These are phyloP conservation scores for Celoporthe dispersa DNA, from an alignment of 2,329 filamentous ascomycete species.

Conservation along the genomic window DNA sequence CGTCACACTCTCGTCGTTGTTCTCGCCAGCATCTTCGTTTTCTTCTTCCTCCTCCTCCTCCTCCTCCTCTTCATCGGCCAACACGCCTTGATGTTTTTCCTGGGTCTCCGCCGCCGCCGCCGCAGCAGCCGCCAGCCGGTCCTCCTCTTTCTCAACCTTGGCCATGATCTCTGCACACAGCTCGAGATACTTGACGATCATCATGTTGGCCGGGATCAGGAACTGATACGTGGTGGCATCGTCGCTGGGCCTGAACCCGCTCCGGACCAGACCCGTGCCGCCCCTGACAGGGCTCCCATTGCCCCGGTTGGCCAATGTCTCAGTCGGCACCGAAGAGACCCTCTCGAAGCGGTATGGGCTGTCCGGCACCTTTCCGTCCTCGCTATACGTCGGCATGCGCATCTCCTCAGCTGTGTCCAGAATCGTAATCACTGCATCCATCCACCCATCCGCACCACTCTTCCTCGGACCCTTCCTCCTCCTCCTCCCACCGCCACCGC, in stretches of 20 bases:
- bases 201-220: constrained; percentile 79
- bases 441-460: constrained; percentile 51
- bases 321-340: constrained; percentile 67
- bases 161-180: constrained; percentile 44
- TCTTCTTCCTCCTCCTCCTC: constrained; percentile 11
- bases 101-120: constrained; percentile 9
- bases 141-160: constrained; percentile 39
- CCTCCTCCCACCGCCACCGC: background rate
- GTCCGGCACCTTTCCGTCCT: constrained; percentile 55
- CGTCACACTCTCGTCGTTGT: constrained; percentile 34
- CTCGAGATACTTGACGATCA: constrained; percentile 61
- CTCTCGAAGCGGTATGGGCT: constrained; percentile 73
- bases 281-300: constrained; percentile 73
- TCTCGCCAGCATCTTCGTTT: background rate
- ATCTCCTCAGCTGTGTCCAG: constrained; percentile 67
- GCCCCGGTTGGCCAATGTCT: constrained; percentile 71
- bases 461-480: background rate
- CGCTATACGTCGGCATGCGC: constrained; percentile 67
- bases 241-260: constrained; percentile 79
- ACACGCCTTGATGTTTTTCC: constrained; percentile 11
- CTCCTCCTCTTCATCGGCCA: background rate
- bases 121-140: constrained; percentile 25
- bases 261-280: constrained; percentile 72
- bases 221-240: constrained; percentile 79
- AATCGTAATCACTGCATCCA: constrained; percentile 66